A percentile compares a stretch with the other conserved stretches of the same genome.
Evolutionary conservation across 73 alveolate genomes (phyloP).

Genomic region (Tetrahymena borealis): DNA sequence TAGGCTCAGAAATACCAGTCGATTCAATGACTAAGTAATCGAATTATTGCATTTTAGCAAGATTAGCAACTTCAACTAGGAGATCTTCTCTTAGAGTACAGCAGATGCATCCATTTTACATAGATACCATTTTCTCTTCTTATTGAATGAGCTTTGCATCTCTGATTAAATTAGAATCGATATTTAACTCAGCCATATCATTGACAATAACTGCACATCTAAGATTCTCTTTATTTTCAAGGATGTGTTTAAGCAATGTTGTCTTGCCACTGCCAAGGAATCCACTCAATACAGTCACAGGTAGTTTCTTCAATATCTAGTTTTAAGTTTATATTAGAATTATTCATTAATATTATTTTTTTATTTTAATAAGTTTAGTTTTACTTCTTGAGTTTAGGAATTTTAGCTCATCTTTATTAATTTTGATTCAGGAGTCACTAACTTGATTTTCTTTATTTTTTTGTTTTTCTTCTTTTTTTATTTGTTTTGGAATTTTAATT

Average conservation of each 20-base stretch:
- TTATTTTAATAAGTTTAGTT: not conserved
- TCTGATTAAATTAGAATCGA: constrained; percentile 45
- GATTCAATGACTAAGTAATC: constrained; percentile 56
- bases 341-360: no score
- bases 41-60: constrained; percentile 42
- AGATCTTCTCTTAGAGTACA: constrained; percentile 65
- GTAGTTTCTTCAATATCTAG: constrained; percentile 37
- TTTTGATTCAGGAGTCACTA: not conserved
- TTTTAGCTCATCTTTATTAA: not conserved
- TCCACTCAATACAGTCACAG: constrained; percentile 64
- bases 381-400: not conserved
- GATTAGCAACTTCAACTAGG: constrained; percentile 33
- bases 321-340: not conserved
- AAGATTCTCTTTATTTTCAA: constrained; percentile 14
- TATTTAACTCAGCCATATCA: constrained; percentile 66
- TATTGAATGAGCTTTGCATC: constrained; percentile 22
- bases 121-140: constrained; percentile 56
- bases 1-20: constrained; percentile 61
- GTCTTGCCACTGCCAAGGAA: constrained; percentile 74
- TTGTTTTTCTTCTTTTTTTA: not conserved
- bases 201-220: constrained; percentile 67
- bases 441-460: not conserved
- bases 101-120: constrained; percentile 69
- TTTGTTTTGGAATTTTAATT: not conserved
- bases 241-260: constrained; percentile 50